These are phyloP conservation scores for Astragalus membranaceus DNA, from an alignment of 306 rosid species.

Conservation along the genomic window DNA sequence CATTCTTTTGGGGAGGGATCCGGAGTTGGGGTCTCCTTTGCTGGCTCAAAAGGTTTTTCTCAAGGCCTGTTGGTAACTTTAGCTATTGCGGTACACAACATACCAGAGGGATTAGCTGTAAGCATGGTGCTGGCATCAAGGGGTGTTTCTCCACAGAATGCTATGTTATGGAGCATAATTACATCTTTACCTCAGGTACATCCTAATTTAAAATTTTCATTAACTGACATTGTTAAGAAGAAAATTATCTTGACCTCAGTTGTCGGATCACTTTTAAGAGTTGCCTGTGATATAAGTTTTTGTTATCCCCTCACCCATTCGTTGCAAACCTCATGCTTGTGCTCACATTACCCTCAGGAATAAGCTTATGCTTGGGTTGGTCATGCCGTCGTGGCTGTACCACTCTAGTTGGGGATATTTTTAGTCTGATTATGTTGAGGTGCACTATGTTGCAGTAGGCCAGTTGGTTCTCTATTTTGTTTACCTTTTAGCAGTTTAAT, in stretches of 20 bases:
- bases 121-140: constrained; percentile 97
- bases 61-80: constrained; percentile 96
- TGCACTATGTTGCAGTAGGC: not conserved
- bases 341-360: not conserved
- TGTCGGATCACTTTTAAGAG: not conserved
- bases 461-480: not conserved
- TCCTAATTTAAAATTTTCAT: constrained; percentile 11
- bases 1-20: constrained; percentile 99
- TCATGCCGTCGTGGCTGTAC: not conserved
- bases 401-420: not conserved
- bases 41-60: constrained; percentile 92
- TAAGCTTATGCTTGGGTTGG: constrained; percentile 1
- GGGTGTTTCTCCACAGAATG: constrained; percentile 98
- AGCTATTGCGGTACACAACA: constrained; percentile 97
- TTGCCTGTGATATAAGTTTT: not conserved
- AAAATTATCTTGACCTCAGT: constrained; percentile 1
- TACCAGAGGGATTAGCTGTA: constrained; percentile 99
- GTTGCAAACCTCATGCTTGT: not conserved
- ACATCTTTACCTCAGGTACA: constrained; percentile 98
- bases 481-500: not conserved
- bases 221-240: constrained; percentile 1
- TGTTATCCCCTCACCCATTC: not conserved
- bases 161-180: constrained; percentile 95
- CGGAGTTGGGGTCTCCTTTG: constrained; percentile 99
- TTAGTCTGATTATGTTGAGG: not conserved